A percentile compares a stretch with the other conserved stretches of the same genome.
Conservation (phyloP, 2,329 filamentous ascomycete genomes). For the Chrysoporthe puriensis region DNA sequence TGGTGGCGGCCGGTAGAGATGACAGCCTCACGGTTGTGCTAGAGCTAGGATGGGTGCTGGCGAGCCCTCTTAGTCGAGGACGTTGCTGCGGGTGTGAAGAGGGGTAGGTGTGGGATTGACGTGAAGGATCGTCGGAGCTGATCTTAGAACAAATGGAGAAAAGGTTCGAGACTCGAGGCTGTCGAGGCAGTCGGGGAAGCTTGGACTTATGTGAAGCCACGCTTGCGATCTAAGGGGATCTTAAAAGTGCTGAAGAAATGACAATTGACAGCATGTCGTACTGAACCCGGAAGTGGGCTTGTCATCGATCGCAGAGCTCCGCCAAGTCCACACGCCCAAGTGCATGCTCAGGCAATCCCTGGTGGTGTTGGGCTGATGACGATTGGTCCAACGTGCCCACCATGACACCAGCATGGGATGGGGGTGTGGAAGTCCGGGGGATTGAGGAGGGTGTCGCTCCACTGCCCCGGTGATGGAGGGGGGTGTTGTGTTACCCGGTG, state of each 20-base stretch:
- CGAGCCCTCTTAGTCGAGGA: conserved; percentile 11
- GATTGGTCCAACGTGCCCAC: conserved; percentile 21
- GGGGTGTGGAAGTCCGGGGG: background rate
- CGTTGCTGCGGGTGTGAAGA: conserved; percentile 10
- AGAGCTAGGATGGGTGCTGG: conserved; percentile 26
- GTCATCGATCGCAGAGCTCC: conserved; percentile 13
- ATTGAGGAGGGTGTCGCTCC: background rate
- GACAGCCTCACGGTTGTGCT: conserved; percentile 18
- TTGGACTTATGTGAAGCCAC: conserved; percentile 22
- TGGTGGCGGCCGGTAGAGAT: conserved; percentile 4
- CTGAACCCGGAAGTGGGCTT: conserved; percentile 20
- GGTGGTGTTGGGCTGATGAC: conserved; percentile 28
- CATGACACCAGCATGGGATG: background rate
- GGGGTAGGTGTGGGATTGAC: conserved; percentile 9
- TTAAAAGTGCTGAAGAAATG: conserved; percentile 6
- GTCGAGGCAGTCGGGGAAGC: conserved; percentile 16
- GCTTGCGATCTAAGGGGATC: conserved; percentile 13
- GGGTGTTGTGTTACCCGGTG: conserved; percentile 4
- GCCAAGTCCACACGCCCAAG: conserved; percentile 9
- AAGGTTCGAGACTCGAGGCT: conserved; percentile 16
- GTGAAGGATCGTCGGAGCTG: conserved; percentile 13
- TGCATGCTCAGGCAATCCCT: conserved; percentile 20
- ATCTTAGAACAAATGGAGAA: background rate
- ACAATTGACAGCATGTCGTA: conserved; percentile 16
- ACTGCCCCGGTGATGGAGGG: conserved; percentile 3